Base-by-base conservation (phyloP, 2,329 filamentous ascomycete genomes). In the Akanthomyces dipterigenus region DNA sequence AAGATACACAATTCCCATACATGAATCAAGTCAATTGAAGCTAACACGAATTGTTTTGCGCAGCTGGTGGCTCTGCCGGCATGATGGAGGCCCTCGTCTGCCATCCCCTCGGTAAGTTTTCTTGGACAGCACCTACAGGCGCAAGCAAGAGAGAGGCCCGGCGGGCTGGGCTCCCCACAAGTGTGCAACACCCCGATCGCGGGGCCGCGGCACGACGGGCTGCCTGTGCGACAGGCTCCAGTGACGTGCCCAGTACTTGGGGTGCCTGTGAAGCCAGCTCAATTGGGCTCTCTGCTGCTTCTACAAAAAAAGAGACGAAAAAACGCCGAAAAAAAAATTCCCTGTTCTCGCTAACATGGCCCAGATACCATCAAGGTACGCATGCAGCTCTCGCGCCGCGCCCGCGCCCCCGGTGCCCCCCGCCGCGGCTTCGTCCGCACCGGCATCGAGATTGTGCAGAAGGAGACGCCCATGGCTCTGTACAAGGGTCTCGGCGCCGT, bases 401-500 rank as follows among this genome's bases (percentile, higher is more conserved):
- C 90, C 55, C 85, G 89, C 67, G 84, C 86, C 63, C 92, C 92
- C 61, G 95, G 95, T 64, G 86, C 89, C 74, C 91, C 93, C 70
- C 87, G 88, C 69, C 89, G 92, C 68, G 93, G 95, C 65, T 99
- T 99, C 79, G 74, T 97, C 66, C 81, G 81, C 61, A 99, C 95
- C 1, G 95, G 95, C 64, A 77, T 82, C 64, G 90, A 96, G 68
- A 98, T 99, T 69, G 86, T 96, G 60, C 85, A 85, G 72, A 88
- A 89, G 70, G 95, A 99, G 79, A 97, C 95, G 16, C 91, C 92
- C 1, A 80, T 99, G 40, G 95, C 90, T 65, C 80, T 99, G 62
- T 99, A 99, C 84, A 99, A 99, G 80, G 95, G 95, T 67, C 85
- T 99, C n/a, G 95, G 95, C 64, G 95, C 95, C 60, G 95, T 99